Evolutionary conservation across 164 flowering plant genomes (phyloP).

Genomic region (Cinnamomum chago): DNA sequence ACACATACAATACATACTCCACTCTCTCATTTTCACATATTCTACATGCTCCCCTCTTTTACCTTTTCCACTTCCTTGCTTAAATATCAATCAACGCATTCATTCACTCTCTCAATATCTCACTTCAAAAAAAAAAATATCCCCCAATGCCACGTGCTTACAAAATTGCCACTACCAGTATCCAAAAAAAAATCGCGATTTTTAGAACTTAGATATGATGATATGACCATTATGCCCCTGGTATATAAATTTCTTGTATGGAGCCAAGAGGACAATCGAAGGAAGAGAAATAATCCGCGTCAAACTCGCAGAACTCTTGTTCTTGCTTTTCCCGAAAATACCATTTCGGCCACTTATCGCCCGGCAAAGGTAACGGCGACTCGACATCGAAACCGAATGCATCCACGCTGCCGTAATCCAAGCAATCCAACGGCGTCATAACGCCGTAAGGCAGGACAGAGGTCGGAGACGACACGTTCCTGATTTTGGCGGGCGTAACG

Average conservation of each 20-base stretch:
- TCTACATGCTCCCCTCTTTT: too few species aligned
- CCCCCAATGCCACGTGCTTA: too few species aligned
- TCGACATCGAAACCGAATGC: slow-evolving; percentile 31
- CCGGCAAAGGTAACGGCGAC: slow-evolving; percentile 26
- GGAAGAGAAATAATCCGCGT: slow-evolving; percentile 32
- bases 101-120: too few species aligned
- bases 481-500: not conserved
- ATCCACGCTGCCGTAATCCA: slow-evolving; percentile 25
- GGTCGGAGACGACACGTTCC: slow-evolving; percentile 43
- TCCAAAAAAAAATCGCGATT: not conserved
- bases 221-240: not conserved
- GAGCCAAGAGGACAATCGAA: not conserved
- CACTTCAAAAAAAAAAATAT: too few species aligned
- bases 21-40: too few species aligned
- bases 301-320: slow-evolving; percentile 34
- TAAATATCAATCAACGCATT: too few species aligned
- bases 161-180: too few species aligned
- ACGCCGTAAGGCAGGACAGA: slow-evolving; percentile 47
- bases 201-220: not conserved
- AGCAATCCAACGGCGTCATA: slow-evolving; percentile 20
- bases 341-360: slow-evolving; percentile 17
- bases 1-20: too few species aligned
- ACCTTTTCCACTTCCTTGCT: too few species aligned
- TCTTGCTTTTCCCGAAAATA: slow-evolving; percentile 12
- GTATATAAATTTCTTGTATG: not conserved